Base-by-base conservation (phyloP, 352 stramenopile genomes). In the Phytophthora europaea region DNA sequence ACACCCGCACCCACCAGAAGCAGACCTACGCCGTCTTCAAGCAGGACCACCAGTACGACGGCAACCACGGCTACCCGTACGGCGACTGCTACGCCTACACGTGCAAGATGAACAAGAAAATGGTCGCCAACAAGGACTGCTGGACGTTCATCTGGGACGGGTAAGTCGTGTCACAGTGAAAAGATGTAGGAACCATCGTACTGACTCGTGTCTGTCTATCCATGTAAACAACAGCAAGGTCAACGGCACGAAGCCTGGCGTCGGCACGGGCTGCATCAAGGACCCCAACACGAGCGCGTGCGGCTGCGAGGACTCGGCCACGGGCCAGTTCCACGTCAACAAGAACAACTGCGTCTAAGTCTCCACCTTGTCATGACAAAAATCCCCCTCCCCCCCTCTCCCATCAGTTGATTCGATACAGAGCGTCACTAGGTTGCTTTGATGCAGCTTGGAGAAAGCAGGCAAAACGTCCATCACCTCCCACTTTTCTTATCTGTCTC, bases 121-220 rank as follows among this genome's bases (percentile, higher is more conserved):
- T 80, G 76, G 48, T 57, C 38, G 6, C 43, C 6, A 70, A 80
- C 45, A 13, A 52, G 3, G 73, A 80, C 50, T 75, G 68, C 61
- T 80, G 73, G 72, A 83, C 76, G n/a, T 83, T 83, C 62, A 72
- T 79, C 55, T 82, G 75, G 72, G 69, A 61, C n/a, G 10, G 10
- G 71, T 82, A 67, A 71, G n/a, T n/a, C n/a, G n/a, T n/a, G n/a
- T n/a, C n/a, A n/a, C n/a, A n/a, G n/a, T n/a, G n/a, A n/a, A n/a
- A n/a, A n/a, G n/a, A n/a, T n/a, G n/a, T n/a, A n/a, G n/a, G n/a
- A n/a, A n/a, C n/a, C n/a, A n/a, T n/a, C n/a, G n/a, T n/a, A n/a
- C n/a, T n/a, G n/a, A n/a, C n/a, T n/a, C n/a, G n/a, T n/a, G n/a
- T n/a, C n/a, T n/a, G n/a, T n/a, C n/a, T n/a, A n/a, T n/a, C n/a